Evolutionary conservation across 805 yeast species (phyloP), one percentile per base, ranked within the genome.

Genomic region (Cyberlindnera galapagoensis): DNA sequence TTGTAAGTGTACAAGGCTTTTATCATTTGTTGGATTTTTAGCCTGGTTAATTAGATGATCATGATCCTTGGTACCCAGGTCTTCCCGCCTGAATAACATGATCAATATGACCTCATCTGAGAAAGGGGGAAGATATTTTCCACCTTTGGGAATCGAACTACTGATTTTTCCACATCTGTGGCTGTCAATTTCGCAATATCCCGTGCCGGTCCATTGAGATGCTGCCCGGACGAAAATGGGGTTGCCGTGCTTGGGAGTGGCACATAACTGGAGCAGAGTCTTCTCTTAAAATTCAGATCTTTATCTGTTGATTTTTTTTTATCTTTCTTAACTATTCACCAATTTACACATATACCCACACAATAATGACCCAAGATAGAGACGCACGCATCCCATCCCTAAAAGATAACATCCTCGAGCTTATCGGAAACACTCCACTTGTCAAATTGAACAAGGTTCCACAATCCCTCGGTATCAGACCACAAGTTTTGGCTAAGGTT

Each of bases 351-450:
- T 21, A 12, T 10, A 17, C 21, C 17, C 19, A 14, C 9, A 21
- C 24, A 9, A 31, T 6, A 10, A 24, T 18, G 26, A 16, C 28
- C 9, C 6, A n/a, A 6, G 29, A 20, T 14, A 31, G 24, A 19
- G 34, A 31, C 21, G 11, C 34, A 6, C 15, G 16, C 18, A 27
- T 38, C 13, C 28, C 28, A 14, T 35, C 36, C 15, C 33, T 38
- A 15, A 33, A 34, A 23, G 26, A 38, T 22, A 33, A 21, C 49
- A 76, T 79, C 32, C 65, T 84, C 31, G 87, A 83, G 40, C 73
- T 80, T 51, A 84, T 84, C 42, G 95, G 95, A 33, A 77, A 83
- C 68, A 84, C 95, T 8, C 95, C 95, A 10, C 58, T 84, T 52
- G 79, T 84, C 40, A 71, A 68, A 54, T 62, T 84, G 38, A 82